Percentiles rank a stretch among this genome's conserved stretches.
phyloP scores from a whole-genome alignment of 148 eudicot species.

The Camellia sinensis region DNA sequence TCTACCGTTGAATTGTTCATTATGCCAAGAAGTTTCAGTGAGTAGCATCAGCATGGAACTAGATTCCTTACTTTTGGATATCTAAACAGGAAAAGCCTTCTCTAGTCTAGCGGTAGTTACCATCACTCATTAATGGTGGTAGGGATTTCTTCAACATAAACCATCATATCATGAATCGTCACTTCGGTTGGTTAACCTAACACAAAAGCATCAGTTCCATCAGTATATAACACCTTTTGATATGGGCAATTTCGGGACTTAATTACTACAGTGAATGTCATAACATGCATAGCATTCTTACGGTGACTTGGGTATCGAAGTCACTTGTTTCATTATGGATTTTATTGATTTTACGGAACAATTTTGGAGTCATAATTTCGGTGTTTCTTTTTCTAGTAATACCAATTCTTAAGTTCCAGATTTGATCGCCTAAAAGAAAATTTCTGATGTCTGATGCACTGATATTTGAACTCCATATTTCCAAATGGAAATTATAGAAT shows the following conservation, averaged over 20 bases:
- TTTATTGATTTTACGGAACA: background rate
- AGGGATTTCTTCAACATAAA: background rate
- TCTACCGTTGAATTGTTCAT: background rate
- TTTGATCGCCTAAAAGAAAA: background rate
- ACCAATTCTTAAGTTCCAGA: background rate
- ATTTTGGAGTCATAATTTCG: background rate
- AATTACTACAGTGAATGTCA: background rate
- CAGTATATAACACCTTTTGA: background rate
- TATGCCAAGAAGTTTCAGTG: background rate
- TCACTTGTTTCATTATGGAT: background rate
- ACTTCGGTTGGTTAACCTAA: background rate
- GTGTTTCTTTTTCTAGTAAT: background rate
- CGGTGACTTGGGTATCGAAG: constrained; percentile 2
- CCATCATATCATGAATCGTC: background rate
- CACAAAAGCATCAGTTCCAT: background rate
- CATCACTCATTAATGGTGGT: background rate
- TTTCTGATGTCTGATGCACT: background rate
- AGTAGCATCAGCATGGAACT: background rate
- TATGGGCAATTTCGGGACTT: background rate
- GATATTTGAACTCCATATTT: background rate
- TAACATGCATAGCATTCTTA: background rate
- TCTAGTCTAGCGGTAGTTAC: background rate
- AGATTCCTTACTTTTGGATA: background rate
- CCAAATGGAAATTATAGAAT: background rate
- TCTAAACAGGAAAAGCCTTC: background rate